Percentiles rank a stretch among this genome's conserved stretches.
phyloP scores from a whole-genome alignment of 371 early-diverging fungal species.

The Mortierella sp. region DNA sequence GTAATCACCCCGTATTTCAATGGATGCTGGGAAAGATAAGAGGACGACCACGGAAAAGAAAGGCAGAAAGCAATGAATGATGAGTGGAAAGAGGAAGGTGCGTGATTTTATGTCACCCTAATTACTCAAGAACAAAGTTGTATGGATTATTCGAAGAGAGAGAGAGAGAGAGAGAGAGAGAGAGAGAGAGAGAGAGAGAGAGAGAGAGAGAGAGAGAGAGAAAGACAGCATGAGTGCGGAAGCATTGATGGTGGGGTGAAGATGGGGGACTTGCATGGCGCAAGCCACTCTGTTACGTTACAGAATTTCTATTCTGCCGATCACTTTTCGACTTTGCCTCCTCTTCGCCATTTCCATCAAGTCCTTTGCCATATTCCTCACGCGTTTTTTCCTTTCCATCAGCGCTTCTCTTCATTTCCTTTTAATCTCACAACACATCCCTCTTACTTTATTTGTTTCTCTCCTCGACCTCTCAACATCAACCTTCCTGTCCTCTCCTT shows the following conservation, averaged over 20 bases:
- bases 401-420: not conserved
- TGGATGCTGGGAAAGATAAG: too few species aligned
- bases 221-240: not conserved
- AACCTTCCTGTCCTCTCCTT: not conserved
- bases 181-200: not conserved
- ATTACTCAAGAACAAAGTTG: not conserved
- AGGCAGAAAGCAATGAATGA: too few species aligned
- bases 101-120: constrained; percentile 1
- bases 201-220: constrained; percentile 2
- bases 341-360: too few species aligned
- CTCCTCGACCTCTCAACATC: not conserved
- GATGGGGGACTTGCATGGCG: constrained; percentile 2
- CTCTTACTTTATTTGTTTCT: constrained; percentile 1
- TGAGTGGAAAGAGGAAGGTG: too few species aligned
- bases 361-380: too few species aligned
- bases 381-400: not conserved
- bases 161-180: not conserved
- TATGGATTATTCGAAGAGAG: not conserved
- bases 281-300: too few species aligned
- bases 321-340: too few species aligned
- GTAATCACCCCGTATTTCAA: not conserved
- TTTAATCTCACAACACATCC: constrained; percentile 1
- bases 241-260: not conserved
- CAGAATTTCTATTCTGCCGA: too few species aligned
- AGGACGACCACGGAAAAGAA: too few species aligned